Evolutionary conservation across 192 early-diverging fungal species (phyloP).

Genomic region (Chytriomyces sp.): DNA sequence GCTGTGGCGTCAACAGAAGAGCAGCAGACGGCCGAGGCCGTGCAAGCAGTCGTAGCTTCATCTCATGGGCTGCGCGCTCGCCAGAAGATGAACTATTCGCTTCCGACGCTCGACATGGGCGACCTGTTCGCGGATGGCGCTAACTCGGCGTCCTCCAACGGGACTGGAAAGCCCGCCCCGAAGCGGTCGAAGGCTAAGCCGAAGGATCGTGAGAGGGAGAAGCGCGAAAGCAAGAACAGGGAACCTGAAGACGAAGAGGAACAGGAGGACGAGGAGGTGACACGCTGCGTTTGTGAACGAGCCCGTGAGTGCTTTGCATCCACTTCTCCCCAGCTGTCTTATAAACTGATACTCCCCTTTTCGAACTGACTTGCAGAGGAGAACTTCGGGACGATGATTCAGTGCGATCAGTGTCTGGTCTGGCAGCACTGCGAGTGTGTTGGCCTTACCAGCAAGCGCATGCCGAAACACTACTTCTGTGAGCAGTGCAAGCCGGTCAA

Average conservation of each 20-base stretch:
- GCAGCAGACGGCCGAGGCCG: background rate
- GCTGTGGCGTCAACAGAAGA: background rate
- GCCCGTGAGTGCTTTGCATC: background rate
- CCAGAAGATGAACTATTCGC: background rate
- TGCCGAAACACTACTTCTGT: conserved; percentile 91
- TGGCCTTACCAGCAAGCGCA: conserved; percentile 71
- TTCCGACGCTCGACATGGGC: background rate
- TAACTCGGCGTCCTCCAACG: background rate
- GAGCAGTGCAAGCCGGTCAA: conserved; percentile 85
- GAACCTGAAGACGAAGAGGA: background rate
- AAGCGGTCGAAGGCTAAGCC: background rate
- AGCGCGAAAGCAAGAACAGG: background rate
- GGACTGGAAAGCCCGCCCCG: background rate
- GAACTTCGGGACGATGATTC: conserved; percentile 71
- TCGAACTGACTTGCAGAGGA: conserved; percentile 3
- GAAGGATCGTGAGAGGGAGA: background rate
- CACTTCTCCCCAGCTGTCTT: background rate
- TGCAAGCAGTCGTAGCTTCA: background rate
- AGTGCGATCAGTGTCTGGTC: conserved; percentile 89
- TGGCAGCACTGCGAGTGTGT: conserved; percentile 97
- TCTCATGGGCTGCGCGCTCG: background rate
- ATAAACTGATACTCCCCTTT: background rate
- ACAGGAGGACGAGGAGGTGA: background rate
- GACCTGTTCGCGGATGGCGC: background rate
- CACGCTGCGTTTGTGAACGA: conserved; percentile 10